These are phyloP conservation scores for Globisporangium iwayamae DNA, from an alignment of 352 stramenopile species.

Conservation along the genomic window DNA sequence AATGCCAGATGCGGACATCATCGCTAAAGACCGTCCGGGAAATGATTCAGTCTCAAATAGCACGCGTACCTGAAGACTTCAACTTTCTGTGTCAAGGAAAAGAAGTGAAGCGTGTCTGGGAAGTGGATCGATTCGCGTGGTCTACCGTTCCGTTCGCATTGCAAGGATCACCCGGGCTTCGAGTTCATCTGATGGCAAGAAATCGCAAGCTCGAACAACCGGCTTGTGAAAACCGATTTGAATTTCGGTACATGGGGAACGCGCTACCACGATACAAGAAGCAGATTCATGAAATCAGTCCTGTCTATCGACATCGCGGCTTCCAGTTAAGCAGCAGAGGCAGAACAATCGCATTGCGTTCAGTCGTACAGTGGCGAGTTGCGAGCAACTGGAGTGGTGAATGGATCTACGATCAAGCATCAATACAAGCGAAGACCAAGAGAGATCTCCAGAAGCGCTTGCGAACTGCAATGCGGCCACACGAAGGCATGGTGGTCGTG, in stretches of 20 bases:
- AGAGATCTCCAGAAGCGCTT: constrained; percentile 33
- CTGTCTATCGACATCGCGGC: constrained; percentile 43
- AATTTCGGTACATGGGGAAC: constrained; percentile 67
- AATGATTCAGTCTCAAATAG: constrained; percentile 39
- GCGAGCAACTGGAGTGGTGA: constrained; percentile 59
- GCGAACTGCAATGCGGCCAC: constrained; percentile 25
- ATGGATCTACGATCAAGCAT: constrained; percentile 50
- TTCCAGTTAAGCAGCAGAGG: constrained; percentile 28
- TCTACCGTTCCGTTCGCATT: constrained; percentile 58
- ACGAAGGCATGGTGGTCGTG: constrained; percentile 27
- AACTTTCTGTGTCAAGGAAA: constrained; percentile 48
- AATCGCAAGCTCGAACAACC: constrained; percentile 44
- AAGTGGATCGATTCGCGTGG: constrained; percentile 52
- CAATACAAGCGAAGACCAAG: constrained; percentile 33
- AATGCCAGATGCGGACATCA: constrained; percentile 47
- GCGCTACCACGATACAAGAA: constrained; percentile 61
- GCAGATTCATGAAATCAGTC: constrained; percentile 41
- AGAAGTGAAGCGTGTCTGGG: constrained; percentile 48
- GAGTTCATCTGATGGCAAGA: constrained; percentile 23
- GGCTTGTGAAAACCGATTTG: constrained; percentile 30
- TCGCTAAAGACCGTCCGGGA: constrained; percentile 45
- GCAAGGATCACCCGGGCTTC: constrained; percentile 46
- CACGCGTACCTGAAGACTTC: constrained; percentile 40
- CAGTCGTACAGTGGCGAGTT: constrained; percentile 38
- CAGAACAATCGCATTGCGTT: constrained; percentile 24